Evolutionary conservation across 2,329 filamentous ascomycete genomes (phyloP), one percentile per base, ranked within the genome.

Genomic region (Chaetomiaceae sp.): DNA sequence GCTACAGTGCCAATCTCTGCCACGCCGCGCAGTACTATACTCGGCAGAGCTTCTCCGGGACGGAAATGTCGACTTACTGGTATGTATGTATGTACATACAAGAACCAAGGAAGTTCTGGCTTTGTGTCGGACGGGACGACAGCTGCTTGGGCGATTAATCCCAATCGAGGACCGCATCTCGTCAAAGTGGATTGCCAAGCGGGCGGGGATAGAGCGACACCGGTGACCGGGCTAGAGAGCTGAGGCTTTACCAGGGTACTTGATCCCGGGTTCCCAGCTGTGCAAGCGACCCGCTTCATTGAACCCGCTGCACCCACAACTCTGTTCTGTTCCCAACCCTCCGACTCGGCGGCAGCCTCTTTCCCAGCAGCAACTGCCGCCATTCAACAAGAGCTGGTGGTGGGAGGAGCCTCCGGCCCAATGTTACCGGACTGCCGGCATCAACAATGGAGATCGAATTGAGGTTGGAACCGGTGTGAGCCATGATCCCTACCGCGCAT

Each of bases 401-500:
- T 43, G 16, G 40, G 32, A 50, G 23, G 48, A 36, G 32, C 21
- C 30, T n/a, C 32, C 30, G 25, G 20, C 14, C 34, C 9, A 18
- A n/a, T n/a, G 29, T 20, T 25, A 16, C 27, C 37, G 11, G 27
- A 30, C 36, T 41, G 27, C 46, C 46, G 46, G 45, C 45, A 48
- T 40, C 34, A 8, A 40, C 14, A 45, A 32, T 13, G 27, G 14
- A 37, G 45, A 43, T 29, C 53, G 51, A 49, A 52, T 55, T 55
- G 56, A 54, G n/a, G 54, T 52, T 59, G 51, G 44, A 41, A 53
- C 55, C 55, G 45, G 29, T 48, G 47, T 48, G 48, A 45, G 40
- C 14, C 55, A 56, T 48, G 30, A 59, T 58, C 61, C 59, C 56
- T 61, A 59, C 53, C 52, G 59, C 59, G 54, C 56, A 62, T 62